Evolutionary conservation across 73 alveolate genomes (phyloP).

Genomic region (Tetrahymena malaccensis): DNA sequence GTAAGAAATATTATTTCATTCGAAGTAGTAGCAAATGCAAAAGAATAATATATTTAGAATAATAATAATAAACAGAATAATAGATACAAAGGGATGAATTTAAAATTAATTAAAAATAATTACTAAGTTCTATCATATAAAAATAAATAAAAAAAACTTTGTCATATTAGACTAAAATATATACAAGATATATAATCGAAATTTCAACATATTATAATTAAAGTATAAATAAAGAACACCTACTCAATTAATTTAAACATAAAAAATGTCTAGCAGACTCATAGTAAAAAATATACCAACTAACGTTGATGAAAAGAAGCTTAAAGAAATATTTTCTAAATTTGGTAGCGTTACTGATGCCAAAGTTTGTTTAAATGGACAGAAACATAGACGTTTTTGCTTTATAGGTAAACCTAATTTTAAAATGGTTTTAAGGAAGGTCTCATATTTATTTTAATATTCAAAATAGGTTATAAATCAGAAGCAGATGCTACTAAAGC

Average conservation of each 20-base stretch:
- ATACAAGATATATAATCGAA: background rate
- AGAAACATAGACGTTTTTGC: constrained; percentile 25
- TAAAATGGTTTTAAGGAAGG: background rate
- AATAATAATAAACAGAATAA: background rate
- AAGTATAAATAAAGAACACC: background rate
- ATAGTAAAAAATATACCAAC: constrained; percentile 6
- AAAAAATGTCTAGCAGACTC: background rate
- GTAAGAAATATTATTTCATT: background rate
- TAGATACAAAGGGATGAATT: background rate
- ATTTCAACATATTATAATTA: background rate
- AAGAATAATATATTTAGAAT: background rate
- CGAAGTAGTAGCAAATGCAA: background rate
- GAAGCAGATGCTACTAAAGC: background rate
- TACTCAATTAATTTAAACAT: background rate
- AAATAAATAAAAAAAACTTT: background rate
- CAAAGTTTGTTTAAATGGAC: background rate
- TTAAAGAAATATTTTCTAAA: background rate
- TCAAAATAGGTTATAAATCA: background rate
- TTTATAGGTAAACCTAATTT: constrained; percentile 6
- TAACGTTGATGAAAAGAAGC: background rate
- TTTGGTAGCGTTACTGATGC: constrained; percentile 12
- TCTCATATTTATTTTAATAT: background rate
- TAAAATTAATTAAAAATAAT: background rate
- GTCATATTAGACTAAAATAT: background rate
- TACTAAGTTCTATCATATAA: background rate